Evolutionary conservation across 331 rosid genomes (phyloP).

Genomic region (Malus hybrid): DNA sequence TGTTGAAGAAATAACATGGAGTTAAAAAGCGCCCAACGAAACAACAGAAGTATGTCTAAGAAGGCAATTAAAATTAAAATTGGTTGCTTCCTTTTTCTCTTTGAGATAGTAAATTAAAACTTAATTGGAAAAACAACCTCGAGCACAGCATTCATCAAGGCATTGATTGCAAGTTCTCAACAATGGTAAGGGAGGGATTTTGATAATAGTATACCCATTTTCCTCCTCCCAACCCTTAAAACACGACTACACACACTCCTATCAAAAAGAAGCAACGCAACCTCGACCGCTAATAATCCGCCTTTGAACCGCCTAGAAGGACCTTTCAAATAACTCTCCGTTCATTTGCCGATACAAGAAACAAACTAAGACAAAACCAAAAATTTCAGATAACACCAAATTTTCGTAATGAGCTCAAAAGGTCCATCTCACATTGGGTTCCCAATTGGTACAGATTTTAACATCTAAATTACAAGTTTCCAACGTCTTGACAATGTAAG

Average conservation of each 20-base stretch:
- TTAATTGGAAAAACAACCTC: neutral
- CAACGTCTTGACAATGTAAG: neutral
- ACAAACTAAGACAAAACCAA: neutral
- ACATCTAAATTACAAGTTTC: neutral
- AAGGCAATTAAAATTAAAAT: neutral
- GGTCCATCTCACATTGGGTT: neutral
- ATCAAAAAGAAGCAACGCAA: neutral
- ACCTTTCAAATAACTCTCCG: neutral
- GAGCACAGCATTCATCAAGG: neutral
- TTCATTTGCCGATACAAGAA: neutral
- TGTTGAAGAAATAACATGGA: constrained; percentile 21
- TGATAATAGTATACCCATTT: neutral
- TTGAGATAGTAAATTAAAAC: neutral
- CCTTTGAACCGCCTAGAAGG: neutral
- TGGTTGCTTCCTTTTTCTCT: neutral
- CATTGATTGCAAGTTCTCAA: neutral
- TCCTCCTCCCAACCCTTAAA: neutral
- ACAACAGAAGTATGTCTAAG: neutral
- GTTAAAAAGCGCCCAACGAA: neutral
- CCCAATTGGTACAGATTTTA: neutral
- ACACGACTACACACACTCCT: neutral
- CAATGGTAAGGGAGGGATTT: neutral
- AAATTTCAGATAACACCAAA: neutral
- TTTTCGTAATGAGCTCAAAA: neutral
- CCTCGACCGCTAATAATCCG: neutral